Conservation (phyloP, 2,329 filamentous ascomycete species). For the Alternaria solani region DNA sequence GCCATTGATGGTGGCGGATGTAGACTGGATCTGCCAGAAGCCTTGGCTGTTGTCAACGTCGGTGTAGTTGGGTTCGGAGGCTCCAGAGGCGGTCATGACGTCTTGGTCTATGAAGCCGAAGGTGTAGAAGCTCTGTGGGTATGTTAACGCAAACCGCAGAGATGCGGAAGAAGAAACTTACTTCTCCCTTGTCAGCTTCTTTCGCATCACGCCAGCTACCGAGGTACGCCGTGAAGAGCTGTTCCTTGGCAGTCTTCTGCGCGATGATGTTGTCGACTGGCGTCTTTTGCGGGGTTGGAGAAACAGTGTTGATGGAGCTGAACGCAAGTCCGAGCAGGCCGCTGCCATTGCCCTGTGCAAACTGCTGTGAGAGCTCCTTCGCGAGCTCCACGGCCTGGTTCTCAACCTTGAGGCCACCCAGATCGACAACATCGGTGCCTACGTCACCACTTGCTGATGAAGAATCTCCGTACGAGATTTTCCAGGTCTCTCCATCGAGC, state of each 20-base stretch:
- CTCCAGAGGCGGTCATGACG: constrained; percentile 57
- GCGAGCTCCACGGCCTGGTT: constrained; percentile 71
- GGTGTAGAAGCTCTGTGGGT: constrained; percentile 30
- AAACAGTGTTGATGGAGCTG: constrained; percentile 65
- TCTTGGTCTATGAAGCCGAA: constrained; percentile 65
- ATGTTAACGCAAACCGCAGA: not conserved
- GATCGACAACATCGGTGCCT: constrained; percentile 67
- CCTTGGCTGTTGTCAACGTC: constrained; percentile 64
- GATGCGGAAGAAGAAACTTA: not conserved
- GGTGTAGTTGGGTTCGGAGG: constrained; percentile 62
- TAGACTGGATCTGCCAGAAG: constrained; percentile 68
- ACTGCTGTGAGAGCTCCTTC: constrained; percentile 62
- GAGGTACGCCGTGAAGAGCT: constrained; percentile 30
- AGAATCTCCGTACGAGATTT: constrained; percentile 70
- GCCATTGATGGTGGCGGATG: constrained; percentile 59
- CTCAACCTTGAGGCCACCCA: constrained; percentile 66
- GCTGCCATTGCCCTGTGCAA: constrained; percentile 61
- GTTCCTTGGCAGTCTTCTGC: constrained; percentile 16
- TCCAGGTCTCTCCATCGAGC: constrained; percentile 62
- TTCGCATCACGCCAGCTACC: constrained; percentile 30
- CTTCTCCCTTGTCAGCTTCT: constrained; percentile 28
- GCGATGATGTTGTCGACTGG: constrained; percentile 63
- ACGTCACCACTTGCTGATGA: constrained; percentile 68
- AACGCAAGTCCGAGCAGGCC: constrained; percentile 68
- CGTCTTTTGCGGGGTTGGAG: constrained; percentile 59